Percentiles rank a stretch among this genome's conserved stretches.
Evolutionary conservation across 306 rosid species (phyloP).

Genomic region (Urtica urens): DNA sequence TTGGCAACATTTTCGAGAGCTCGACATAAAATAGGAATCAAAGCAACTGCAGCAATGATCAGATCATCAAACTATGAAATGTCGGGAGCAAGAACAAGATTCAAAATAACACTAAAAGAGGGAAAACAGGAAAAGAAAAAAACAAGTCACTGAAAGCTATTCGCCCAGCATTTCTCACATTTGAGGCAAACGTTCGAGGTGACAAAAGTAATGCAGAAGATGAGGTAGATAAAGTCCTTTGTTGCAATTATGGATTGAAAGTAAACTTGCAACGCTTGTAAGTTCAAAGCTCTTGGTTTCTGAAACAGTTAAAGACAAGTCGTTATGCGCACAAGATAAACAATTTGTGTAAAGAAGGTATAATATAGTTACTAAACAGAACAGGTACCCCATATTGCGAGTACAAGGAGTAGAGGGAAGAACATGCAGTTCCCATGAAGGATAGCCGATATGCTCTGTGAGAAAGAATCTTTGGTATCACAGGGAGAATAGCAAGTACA

Average conservation of each 20-base stretch:
- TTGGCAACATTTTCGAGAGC: conserved; percentile 83
- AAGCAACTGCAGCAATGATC: conserved; percentile 58
- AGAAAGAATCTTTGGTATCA: conserved; percentile 66
- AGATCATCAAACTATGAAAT: conserved; percentile 15
- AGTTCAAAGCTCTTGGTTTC: conserved; percentile 93
- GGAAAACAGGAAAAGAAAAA: conserved; percentile 2
- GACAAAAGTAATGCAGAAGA: conserved; percentile 68
- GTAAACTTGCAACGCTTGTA: conserved; percentile 80
- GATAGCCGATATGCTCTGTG: conserved; percentile 84
- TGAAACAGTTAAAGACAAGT: conserved; percentile 26
- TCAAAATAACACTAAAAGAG: background rate
- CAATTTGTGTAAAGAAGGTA: background rate
- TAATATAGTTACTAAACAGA: conserved; percentile 5
- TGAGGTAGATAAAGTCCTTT: conserved; percentile 78
- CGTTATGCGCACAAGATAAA: conserved; percentile 1
- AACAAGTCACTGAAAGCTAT: conserved; percentile 14
- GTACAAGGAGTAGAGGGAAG: conserved; percentile 72
- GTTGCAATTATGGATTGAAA: conserved; percentile 58
- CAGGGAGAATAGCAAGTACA: conserved; percentile 66
- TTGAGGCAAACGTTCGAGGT: conserved; percentile 78
- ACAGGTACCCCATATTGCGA: conserved; percentile 58
- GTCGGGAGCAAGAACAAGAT: background rate
- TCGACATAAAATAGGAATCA: conserved; percentile 81
- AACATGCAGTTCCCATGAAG: conserved; percentile 77
- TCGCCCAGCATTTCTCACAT: too few species aligned